Base-by-base conservation (phyloP, 1,284 basidiomycete genomes). In the Apiotrichum sp. region DNA sequence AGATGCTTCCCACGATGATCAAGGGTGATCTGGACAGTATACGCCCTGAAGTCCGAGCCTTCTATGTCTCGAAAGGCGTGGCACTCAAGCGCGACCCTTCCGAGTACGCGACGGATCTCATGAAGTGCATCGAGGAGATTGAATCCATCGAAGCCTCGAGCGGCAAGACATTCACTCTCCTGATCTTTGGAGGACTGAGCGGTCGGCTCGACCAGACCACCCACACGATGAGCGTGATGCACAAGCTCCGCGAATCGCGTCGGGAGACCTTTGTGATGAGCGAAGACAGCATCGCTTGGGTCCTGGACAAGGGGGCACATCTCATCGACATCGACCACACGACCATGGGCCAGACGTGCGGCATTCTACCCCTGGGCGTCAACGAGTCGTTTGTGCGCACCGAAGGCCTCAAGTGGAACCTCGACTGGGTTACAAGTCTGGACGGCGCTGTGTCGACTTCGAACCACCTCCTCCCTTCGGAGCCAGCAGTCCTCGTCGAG, bases 21-120 rank as follows among this genome's bases (percentile, higher is more conserved):
- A 91, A 91, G 71, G 95, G 93, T 10, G 95, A 98, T 70, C 75
- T 98, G 35, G 95, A 98, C 73, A 96, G 93, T 7, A 71, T 97
- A 35, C 80, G 88, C 8, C 72, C 79, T 2, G 87, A 93, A 47
- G 90, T 93, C 10, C 79, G 78, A 39, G 70, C 72, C 6, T 91
- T 83, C 68, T 98, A 95, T 70, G 72, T 78, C 13, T 70, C 75
- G 0, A 78, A 89, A 85, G 84, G 83, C 16, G 88, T 96, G 0
- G 69, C 76, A 0, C 76, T 96, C 41, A 72, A 85, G 2, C 76
- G 83, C 46, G 89, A 93, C 63, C 63, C 77, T 0, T 84, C 88
- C 67, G 86, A 93, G 69, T 78, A 93, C 69, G 83, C 90, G 2
- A 98, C 96, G 0, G 96, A 98, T 72, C 81, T 98, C 51, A 91